These are phyloP conservation scores for Omphalotus guepiniiformis DNA, from an alignment of 768 basidiomycete genomes.

Conservation along the genomic window DNA sequence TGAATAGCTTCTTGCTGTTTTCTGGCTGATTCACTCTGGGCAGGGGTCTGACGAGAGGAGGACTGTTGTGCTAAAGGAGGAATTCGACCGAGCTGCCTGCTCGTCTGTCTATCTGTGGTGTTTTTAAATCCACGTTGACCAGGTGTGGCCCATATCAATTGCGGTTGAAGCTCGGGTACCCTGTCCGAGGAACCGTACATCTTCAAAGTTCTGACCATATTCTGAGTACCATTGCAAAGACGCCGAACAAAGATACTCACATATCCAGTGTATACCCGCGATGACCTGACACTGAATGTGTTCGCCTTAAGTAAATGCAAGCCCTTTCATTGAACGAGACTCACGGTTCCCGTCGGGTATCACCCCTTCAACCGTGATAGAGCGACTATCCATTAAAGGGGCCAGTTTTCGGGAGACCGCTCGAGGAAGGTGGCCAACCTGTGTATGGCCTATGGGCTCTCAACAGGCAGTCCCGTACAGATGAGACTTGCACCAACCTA, in stretches of 20 bases:
- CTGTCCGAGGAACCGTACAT: conserved; percentile 68
- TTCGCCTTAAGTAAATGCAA: conserved; percentile 5
- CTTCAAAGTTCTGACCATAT: conserved; percentile 56
- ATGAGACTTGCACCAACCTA: conserved; percentile 26
- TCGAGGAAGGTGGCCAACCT: conserved; percentile 81
- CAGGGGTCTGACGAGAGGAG: conserved; percentile 20
- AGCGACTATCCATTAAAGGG: conserved; percentile 60
- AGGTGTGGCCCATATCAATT: conserved; percentile 73
- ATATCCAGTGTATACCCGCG: conserved; percentile 53
- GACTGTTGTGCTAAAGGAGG: too few relatives aligned
- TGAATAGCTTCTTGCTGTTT: conserved; percentile 49
- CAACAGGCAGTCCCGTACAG: neutral
- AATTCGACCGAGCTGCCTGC: conserved; percentile 2
- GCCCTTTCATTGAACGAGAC: neutral
- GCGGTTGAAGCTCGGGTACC: conserved; percentile 56
- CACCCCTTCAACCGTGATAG: conserved; percentile 69
- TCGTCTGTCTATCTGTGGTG: conserved; percentile 9
- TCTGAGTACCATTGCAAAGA: neutral
- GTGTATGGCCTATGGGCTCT: conserved; percentile 27
- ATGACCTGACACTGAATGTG: conserved; percentile 35
- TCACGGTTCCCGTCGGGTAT: conserved; percentile 64
- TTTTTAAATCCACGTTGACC: conserved; percentile 51
- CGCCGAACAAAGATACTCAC: conserved; percentile 32
- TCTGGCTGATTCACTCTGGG: conserved; percentile 36
- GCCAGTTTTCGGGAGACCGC: conserved; percentile 56